Percentiles rank a stretch among this genome's conserved stretches.
Conservation (phyloP, 805 yeast genomes). For the Maudiozyma turicensis region DNA sequence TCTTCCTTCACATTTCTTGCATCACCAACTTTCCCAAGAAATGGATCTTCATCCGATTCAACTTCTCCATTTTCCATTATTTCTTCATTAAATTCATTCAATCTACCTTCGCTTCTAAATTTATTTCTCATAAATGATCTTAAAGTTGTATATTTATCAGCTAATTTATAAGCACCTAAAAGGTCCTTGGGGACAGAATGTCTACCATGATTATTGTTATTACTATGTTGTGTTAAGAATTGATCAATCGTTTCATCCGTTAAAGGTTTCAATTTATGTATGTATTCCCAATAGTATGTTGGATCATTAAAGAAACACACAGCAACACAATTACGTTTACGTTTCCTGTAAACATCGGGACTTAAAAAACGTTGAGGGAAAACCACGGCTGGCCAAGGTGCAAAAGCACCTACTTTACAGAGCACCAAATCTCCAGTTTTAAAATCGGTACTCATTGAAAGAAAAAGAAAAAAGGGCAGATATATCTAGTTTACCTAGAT, state of each 20-base stretch:
- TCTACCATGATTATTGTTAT: constrained; percentile 2
- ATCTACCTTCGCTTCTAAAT: constrained; percentile 19
- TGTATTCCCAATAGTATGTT: constrained; percentile 29
- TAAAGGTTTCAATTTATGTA: constrained; percentile 17
- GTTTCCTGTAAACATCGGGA: constrained; percentile 21
- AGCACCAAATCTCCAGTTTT: constrained; percentile 27
- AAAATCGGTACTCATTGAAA: constrained; percentile 7
- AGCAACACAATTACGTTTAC: constrained; percentile 20
- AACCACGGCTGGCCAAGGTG: constrained; percentile 31
- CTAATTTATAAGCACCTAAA: constrained; percentile 24
- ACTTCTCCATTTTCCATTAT: constrained; percentile 9
- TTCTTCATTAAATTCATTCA: constrained; percentile 13
- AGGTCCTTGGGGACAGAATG: constrained; percentile 13
- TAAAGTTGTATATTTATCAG: constrained; percentile 15
- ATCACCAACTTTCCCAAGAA: constrained; percentile 9
- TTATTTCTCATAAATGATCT: constrained; percentile 18
- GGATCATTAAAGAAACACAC: constrained; percentile 30
- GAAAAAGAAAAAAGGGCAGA: no score
- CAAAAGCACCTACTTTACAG: constrained; percentile 29
- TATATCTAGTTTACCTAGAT: background rate
- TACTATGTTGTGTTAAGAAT: constrained; percentile 9
- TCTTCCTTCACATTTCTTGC: background rate
- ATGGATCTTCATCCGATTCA: constrained; percentile 24
- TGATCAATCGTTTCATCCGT: constrained; percentile 8
- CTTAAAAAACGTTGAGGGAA: constrained; percentile 26